Evolutionary conservation across 176 grass and related monocot species (phyloP).

Genomic region (Carex scoparia): DNA sequence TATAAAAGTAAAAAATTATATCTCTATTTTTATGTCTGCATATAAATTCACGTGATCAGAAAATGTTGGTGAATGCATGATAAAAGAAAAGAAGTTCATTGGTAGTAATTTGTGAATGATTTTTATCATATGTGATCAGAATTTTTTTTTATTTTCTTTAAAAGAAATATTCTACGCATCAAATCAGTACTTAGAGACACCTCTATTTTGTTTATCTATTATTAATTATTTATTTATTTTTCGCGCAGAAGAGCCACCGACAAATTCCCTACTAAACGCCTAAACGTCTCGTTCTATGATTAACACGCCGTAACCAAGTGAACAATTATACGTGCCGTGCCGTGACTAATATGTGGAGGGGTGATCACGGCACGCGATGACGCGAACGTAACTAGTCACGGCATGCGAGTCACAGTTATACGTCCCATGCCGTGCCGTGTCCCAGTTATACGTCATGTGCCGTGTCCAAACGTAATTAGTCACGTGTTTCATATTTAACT

Average conservation of each 20-base stretch:
- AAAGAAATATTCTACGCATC: not conserved
- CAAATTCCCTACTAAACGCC: not conserved
- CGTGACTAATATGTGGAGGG: too few species aligned
- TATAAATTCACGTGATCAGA: not conserved
- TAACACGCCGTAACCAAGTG: too few species aligned
- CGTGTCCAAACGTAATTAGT: too few species aligned
- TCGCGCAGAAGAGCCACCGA: not conserved
- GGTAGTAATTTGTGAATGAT: not conserved
- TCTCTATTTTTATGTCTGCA: not conserved
- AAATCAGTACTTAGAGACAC: not conserved
- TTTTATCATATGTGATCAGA: not conserved
- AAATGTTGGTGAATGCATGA: not conserved
- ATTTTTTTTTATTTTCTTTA: not conserved
- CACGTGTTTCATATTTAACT: too few species aligned
- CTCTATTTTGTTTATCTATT: not conserved
- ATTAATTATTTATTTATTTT: not conserved
- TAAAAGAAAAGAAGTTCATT: not conserved
- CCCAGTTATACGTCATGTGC: too few species aligned
- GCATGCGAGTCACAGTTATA: too few species aligned
- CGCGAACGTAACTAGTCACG: too few species aligned
- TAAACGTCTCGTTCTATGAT: too few species aligned
- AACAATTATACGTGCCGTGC: too few species aligned
- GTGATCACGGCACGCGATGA: too few species aligned
- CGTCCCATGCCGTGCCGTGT: too few species aligned
- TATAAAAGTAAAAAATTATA: not conserved